phyloP scores from a whole-genome alignment of 352 stramenopile genomes.

The Blastocystis sp. region DNA sequence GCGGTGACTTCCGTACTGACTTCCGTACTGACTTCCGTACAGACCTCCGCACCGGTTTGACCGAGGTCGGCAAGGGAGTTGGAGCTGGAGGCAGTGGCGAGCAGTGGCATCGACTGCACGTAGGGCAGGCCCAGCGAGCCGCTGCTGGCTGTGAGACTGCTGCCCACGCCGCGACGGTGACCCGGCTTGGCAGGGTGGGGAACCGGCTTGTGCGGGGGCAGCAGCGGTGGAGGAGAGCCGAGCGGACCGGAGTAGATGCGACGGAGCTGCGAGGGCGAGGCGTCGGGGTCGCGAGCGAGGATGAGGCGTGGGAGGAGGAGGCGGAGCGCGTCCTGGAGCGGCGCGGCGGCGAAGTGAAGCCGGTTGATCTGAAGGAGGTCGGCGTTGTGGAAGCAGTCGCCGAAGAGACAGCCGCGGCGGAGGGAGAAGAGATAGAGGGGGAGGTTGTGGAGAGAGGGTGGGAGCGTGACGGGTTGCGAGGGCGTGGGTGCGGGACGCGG shows the following conservation, averaged over 20 bases:
- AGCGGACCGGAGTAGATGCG: background rate
- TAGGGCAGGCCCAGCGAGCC: background rate
- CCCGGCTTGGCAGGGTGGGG: background rate
- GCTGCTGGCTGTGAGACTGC: background rate
- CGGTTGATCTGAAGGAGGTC: conserved; percentile 23
- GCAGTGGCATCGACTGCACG: background rate
- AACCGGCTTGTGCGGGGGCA: background rate
- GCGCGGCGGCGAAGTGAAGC: background rate
- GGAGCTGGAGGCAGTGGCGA: background rate
- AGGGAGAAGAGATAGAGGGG: conserved; percentile 23
- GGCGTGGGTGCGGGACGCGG: background rate
- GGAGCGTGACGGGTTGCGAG: background rate
- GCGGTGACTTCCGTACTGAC: no score
- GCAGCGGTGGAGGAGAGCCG: background rate
- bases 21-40: background rate
- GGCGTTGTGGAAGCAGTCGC: conserved; percentile 14
- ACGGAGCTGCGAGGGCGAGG: background rate
- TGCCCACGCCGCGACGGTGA: background rate
- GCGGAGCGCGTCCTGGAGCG: conserved; percentile 21
- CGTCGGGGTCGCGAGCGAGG: background rate
- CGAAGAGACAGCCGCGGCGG: conserved; percentile 19
- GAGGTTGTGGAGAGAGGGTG: background rate
- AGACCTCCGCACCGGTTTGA: background rate
- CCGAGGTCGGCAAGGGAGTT: background rate
- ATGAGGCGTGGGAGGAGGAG: conserved; percentile 22